These are phyloP conservation scores for Alternaria atra DNA, from an alignment of 2,329 filamentous ascomycete genomes.

Conservation along the genomic window DNA sequence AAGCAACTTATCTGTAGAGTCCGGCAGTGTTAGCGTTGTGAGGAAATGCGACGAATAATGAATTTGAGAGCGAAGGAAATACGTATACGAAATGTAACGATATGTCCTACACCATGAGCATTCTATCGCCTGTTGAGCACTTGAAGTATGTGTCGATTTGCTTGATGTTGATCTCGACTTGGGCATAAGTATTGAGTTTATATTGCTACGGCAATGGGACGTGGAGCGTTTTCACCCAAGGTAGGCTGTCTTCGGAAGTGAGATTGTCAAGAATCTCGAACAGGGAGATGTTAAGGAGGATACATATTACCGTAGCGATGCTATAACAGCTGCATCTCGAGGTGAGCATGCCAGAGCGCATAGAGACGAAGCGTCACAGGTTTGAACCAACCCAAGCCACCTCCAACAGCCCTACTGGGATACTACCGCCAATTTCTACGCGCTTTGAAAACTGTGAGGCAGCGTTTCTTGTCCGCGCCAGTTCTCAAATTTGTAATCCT, in stretches of 20 bases:
- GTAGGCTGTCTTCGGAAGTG: not conserved
- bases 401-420: not conserved
- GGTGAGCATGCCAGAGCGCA: not conserved
- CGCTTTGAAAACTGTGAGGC: not conserved
- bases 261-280: not conserved
- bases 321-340: not conserved
- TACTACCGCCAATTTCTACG: not conserved
- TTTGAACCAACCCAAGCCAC: not conserved
- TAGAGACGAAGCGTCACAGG: not conserved
- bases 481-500: too few relatives aligned
- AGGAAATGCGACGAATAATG: slow-evolving; percentile 13
- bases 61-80: slow-evolving; percentile 10
- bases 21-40: not conserved
- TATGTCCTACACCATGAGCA: slow-evolving; percentile 3
- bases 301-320: not conserved
- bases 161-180: not conserved
- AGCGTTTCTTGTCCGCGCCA: too few relatives aligned
- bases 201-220: not conserved
- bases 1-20: slow-evolving; percentile 13
- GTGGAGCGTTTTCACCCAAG: not conserved
- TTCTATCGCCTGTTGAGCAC: not conserved
- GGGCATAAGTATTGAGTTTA: not conserved
- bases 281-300: not conserved
- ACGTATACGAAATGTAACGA: slow-evolving; percentile 14
- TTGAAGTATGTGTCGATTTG: not conserved